Base-by-base conservation (phyloP, 495 filamentous ascomycete genomes). In the Astrocystis sublimbata region DNA sequence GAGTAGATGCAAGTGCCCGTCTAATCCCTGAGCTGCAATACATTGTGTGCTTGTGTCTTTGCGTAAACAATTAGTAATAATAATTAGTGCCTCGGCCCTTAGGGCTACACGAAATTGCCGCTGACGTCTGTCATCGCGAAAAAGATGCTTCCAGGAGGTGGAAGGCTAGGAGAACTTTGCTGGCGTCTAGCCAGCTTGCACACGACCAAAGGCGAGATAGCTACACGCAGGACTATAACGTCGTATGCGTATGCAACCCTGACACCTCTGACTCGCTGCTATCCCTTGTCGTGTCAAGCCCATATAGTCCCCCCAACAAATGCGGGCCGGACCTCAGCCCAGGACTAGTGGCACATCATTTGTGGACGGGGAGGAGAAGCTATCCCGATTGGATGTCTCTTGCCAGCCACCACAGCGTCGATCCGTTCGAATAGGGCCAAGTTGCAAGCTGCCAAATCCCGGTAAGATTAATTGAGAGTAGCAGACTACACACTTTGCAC, bases 321-420 rank as follows among this genome's bases (percentile, higher is more conserved):
- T 43, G 54, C 54, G 54, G 40, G n/a, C 13, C 40, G 54, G 54
- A 57, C 40, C 41, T 57, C 54, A 57, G 54, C 54, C 45, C 15
- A 12, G 3, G 7, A 45, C 54, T 57, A 57, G 54, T 33, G n/a
- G 54, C 28, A 57, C 38, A 57, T 57, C 54, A 43, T 57, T 57
- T 57, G 23, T 56, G 54, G 54, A 35, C 13, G 21, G 24, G 0
- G 12, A 55, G 38, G n/a, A 10, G 26, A 45, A 33, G 40, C 54
- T 24, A 45, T 45, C 40, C 54, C 54, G 54, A 57, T 57, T 57
- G 54, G 54, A 45, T 5, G 40, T n/a, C 17, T 19, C 1, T 6
- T 6, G 17, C 50, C 6, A 28, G 2, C 13, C 17, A 35, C 15
- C 15, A 40, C 9, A 26, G 40, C 9, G 54, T 45, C 54, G 40